Evolutionary conservation across 176 grass and related monocot genomes (phyloP), one percentile per base, ranked within the genome.

Genomic region (Aechmea fasciata): DNA sequence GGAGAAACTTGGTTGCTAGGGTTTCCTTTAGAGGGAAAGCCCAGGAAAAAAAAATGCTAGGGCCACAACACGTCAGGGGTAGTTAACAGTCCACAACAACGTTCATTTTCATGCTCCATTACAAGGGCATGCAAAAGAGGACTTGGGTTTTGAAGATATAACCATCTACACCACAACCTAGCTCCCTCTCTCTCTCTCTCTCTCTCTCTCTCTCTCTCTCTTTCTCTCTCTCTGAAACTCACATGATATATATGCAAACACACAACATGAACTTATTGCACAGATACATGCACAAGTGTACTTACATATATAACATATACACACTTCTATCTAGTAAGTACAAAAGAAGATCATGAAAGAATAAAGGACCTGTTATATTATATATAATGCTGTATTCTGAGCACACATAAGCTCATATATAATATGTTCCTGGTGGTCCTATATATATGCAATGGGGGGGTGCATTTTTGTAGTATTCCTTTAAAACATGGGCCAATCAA

Each of bases 81-180:
- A 74, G 90, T 95, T 95, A 95, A 72, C 86, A 82, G 86, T 95
- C 90, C 75, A 95, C 81, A 83, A 77, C 85, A 82, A 52, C 47
- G 79, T 25, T 69, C 51, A 53, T 71, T 82, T 75, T 79, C 75
- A 78, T 77, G 69, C 23, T 73, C 68, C 76, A 83, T 66, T 76
- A 63, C 24, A 67, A 26, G 51, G 17, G 41, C 67, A 33, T 62
- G 57, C 10, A 49, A 75, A 41, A 51, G 48, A 73, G 26, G 57
- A 70, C 53, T 51, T 25, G 55, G 55, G 17, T 19, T 61, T 61
- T 61, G 20, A 19, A 61, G 10, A 19, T 19, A 61, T 18, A 61
- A 9, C 15, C 55, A 18, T 61, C n/a, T 61, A 17, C 20, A 15
- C 55, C 55, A 61, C 13, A 9, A 61, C 55, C 10, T 10, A 2